Base-by-base conservation (phyloP, 768 basidiomycete genomes). In the Pleurotus sapidus region DNA sequence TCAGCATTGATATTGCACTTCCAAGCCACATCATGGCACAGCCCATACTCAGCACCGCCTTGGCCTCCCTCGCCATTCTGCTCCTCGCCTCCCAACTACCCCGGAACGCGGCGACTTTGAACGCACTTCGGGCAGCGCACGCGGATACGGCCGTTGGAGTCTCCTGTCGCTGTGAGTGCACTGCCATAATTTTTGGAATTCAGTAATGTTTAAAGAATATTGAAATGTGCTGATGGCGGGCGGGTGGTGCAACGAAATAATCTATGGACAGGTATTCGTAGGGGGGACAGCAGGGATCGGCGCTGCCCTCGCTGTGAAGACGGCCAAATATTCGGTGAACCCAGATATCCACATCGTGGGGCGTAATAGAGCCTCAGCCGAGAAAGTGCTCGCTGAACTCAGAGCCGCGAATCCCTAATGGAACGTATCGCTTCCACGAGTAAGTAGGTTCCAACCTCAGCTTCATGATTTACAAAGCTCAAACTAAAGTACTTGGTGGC, bases 281-380 rank as follows among this genome's bases (percentile, higher is more conserved):
- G 78, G 79, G 6, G 79, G 77, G 9, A 79, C 79, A 4, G 68
- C 76, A 3, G 82, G 79, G 4, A 80, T 80, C 39, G 82, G 83
- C 1, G 71, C 77, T 49, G 75, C 73, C 6, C 77, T 79, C 64
- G 80, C 79, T 0, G 68, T 74, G 48, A 68, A 73, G 5, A 76
- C 83, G 49, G 81, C 78, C 5, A 65, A 69, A 8, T 67, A 77
- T 61, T 77, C 79, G 1, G 74, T 80, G 17, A 76, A 78, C 55
- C 74, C 76, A 24, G 74, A 78, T 59, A 81, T 86, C 64, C 65
- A 84, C 61, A 71, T 85, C 61, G 72, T 81, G 25, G 84, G 82
- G 0, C 74, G 82, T 7, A 83, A 83, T 66, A 71, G 72, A 45
- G 66, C 59, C 14, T 78, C 82, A 3, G 83, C 80, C 2, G 73